Base-by-base conservation (phyloP, 805 yeast genomes). In the Myxozyma mucilagina region DNA sequence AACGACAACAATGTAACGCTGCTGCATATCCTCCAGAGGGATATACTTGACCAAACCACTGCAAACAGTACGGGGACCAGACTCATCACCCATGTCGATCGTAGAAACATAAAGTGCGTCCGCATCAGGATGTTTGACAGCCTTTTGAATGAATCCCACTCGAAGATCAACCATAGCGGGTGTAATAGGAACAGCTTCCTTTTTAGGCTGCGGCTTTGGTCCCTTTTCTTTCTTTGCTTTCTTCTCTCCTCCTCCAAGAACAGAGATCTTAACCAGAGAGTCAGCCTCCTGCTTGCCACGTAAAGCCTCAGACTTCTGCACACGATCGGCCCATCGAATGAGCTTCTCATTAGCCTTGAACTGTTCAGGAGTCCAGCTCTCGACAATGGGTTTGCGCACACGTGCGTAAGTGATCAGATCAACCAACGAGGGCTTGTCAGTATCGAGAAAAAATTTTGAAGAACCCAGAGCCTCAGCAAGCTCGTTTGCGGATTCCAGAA, bases 11-110 rank as follows among this genome's bases (percentile, higher is more conserved):
- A 63, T 96, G 70, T 83, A 83, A 75, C 98, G 87, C 76, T 90
- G 84, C 82, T 94, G 99, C 97, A 94, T 87, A 47, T 88, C 96
- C 78, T 94, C 98, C 67, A 96, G 75, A 44, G 96, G 86, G 73
- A 89, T 82, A 77, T 89, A 85, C 69, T 90, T 90, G 65, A 91
- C 97, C 71, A 94, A 82, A 69, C 99, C 99, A 11, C 97, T 90
- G 80, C 99, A 94, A 59, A 94, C 96, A 35, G 98, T 94, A 81
- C 99, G 86, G 72, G 99, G 99, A 62, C 96, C 96, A 74, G 90
- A 97, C 65, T 81, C 92, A 71, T 94, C 99, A 68, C 99, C 99
- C 81, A 89, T 86, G 66, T 96, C 90, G 70, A 94, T 94, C 55
- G 99, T 94, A 34, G 98, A 94, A 59, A 94, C 97, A 75, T 94